A percentile compares a stretch with the other conserved stretches of the same genome.
These are phyloP conservation scores for Acer yangbiense DNA, from an alignment of 345 rosid genomes.

Conservation along the genomic window DNA sequence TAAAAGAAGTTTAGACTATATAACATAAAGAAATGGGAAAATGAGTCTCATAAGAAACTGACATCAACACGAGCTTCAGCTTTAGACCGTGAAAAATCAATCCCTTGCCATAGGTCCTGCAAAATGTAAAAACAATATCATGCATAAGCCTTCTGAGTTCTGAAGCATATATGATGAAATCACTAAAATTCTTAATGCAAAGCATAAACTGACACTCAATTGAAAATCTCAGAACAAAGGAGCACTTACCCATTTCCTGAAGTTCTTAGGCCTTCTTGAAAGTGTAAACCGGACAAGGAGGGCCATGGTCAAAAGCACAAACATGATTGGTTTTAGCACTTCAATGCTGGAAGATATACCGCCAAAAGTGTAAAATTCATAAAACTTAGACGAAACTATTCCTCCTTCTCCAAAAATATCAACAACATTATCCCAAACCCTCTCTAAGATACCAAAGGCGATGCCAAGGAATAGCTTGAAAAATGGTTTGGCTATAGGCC, in stretches of 20 bases:
- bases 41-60: conserved; percentile 30
- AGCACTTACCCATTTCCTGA: conserved; percentile 85
- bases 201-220: conserved; percentile 8
- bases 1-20: conserved; percentile 25
- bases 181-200: conserved; percentile 1
- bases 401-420: conserved; percentile 74
- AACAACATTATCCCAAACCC: conserved; percentile 57
- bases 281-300: conserved; percentile 89
- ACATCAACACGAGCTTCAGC: conserved; percentile 99
- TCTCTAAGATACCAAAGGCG: conserved; percentile 56
- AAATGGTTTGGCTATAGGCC: conserved; percentile 85
- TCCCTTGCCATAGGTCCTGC: conserved; percentile 97
- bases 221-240: conserved; percentile 20
- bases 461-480: conserved; percentile 61
- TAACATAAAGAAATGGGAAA: conserved; percentile 2
- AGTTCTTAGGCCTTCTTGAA: conserved; percentile 93
- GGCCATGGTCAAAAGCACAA: conserved; percentile 82
- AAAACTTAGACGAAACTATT: conserved; percentile 56
- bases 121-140: conserved; percentile 25
- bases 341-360: conserved; percentile 80
- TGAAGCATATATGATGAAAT: not conserved
- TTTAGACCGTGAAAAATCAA: conserved; percentile 94
- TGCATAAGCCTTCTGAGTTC: conserved; percentile 6
- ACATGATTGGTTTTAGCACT: conserved; percentile 69
- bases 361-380: conserved; percentile 70